phyloP scores from a whole-genome alignment of 2,329 filamentous ascomycete species.

The Elsinoe necatrix region DNA sequence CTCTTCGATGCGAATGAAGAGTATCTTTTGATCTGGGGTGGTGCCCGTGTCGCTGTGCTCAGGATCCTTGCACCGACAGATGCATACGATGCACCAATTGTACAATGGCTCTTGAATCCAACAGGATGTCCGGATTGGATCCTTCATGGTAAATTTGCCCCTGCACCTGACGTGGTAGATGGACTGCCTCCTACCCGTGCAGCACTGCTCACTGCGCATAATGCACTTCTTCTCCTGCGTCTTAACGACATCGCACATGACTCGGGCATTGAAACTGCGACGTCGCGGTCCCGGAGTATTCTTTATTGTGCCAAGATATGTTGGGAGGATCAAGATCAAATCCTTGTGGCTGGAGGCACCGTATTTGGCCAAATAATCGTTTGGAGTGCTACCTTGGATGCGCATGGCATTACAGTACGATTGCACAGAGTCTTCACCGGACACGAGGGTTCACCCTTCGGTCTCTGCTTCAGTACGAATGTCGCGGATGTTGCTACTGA shows the following conservation, averaged over 20 bases:
- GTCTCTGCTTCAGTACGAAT: conserved; percentile 64
- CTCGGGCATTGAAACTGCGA: conserved; percentile 38
- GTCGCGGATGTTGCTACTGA: conserved; percentile 34
- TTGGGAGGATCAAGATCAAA: conserved; percentile 49
- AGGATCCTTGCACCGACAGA: neutral
- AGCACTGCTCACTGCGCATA: conserved; percentile 75
- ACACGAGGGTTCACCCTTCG: conserved; percentile 92
- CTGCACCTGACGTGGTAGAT: neutral
- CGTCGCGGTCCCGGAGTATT: conserved; percentile 60
- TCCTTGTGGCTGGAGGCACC: conserved; percentile 79
- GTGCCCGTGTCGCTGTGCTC: conserved; percentile 40
- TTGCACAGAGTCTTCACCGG: conserved; percentile 52
- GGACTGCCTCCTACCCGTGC: neutral
- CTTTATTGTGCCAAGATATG: conserved; percentile 74
- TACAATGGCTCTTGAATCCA: conserved; percentile 25
- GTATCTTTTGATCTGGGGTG: conserved; percentile 60
- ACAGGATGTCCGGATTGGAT: conserved; percentile 57
- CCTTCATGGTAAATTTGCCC: conserved; percentile 51
- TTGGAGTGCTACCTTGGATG: conserved; percentile 57
- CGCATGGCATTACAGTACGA: conserved; percentile 25
- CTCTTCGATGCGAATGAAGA: conserved; percentile 22
- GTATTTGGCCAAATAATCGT: conserved; percentile 90
- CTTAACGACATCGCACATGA: conserved; percentile 22
- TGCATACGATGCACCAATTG: conserved; percentile 16
- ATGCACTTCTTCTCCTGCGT: conserved; percentile 52